A percentile compares a stretch with the other conserved stretches of the same genome.
These are phyloP conservation scores for Kazachstania sp. DNA, from an alignment of 1,139 yeast species.

Conservation along the genomic window DNA sequence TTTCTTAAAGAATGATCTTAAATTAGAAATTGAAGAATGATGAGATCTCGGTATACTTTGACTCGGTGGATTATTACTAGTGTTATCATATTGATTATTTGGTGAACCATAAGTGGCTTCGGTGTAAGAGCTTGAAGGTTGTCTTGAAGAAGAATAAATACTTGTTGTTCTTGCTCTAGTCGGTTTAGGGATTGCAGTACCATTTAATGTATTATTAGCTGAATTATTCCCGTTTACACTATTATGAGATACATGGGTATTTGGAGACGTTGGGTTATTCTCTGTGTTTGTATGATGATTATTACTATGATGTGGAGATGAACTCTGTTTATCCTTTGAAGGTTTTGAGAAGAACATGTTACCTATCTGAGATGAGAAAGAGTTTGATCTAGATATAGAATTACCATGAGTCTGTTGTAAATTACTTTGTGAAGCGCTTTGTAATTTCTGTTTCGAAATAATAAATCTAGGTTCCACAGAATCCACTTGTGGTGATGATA, in stretches of 20 bases:
- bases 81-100: conserved; percentile 16
- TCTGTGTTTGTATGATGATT: background rate
- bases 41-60: conserved; percentile 31
- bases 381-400: conserved; percentile 41
- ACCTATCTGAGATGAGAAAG: conserved; percentile 36
- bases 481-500: conserved; percentile 61
- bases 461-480: conserved; percentile 64
- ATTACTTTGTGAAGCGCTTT: conserved; percentile 38
- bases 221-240: background rate
- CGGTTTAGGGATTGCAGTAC: conserved; percentile 31
- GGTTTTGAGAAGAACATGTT: conserved; percentile 37
- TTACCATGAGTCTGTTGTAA: conserved; percentile 18
- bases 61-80: conserved; percentile 20
- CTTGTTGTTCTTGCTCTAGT: conserved; percentile 29
- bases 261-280: conserved; percentile 1
- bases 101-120: conserved; percentile 27
- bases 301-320: conserved; percentile 1
- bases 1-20: conserved; percentile 53
- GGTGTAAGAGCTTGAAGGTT: conserved; percentile 25
- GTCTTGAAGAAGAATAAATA: conserved; percentile 28
- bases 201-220: conserved; percentile 7
- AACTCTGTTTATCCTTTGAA: conserved; percentile 14
- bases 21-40: conserved; percentile 69
- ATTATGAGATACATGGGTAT: background rate
- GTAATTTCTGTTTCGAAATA: conserved; percentile 62